A percentile compares a stretch with the other conserved stretches of the same genome.
phyloP scores from a whole-genome alignment of 1,139 yeast species.

The Sugiyamaella castrensis region DNA sequence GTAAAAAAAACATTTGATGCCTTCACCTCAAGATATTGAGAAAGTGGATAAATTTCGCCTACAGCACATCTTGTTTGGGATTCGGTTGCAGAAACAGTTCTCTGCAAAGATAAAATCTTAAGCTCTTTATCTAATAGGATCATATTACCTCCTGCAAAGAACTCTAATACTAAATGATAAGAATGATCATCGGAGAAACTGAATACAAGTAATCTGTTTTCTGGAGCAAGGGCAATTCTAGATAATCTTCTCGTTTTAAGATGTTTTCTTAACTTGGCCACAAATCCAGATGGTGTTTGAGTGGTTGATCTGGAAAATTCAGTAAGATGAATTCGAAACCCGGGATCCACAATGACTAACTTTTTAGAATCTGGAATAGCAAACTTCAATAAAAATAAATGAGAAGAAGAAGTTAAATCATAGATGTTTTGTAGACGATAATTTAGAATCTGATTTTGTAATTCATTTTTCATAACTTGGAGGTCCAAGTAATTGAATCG shows the following conservation, averaged over 20 bases:
- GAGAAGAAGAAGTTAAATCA: conserved; percentile 66
- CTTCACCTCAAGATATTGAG: conserved; percentile 18
- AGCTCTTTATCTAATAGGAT: conserved; percentile 66
- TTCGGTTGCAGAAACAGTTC: conserved; percentile 63
- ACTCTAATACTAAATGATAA: conserved; percentile 77
- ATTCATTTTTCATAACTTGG: conserved; percentile 65
- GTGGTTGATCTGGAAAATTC: conserved; percentile 78
- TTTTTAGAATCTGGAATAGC: conserved; percentile 80
- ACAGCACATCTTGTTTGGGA: conserved; percentile 47
- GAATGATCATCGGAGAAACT: conserved; percentile 75
- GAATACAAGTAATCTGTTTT: conserved; percentile 76
- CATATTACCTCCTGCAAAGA: conserved; percentile 93
- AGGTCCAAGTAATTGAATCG: conserved; percentile 82
- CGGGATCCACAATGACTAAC: conserved; percentile 77
- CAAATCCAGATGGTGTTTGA: conserved; percentile 80
- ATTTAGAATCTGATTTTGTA: conserved; percentile 52
- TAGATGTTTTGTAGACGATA: conserved; percentile 83
- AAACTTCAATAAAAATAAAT: conserved; percentile 78
- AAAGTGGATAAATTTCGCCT: conserved; percentile 62
- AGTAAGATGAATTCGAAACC: conserved; percentile 75
- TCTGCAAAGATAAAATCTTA: conserved; percentile 68
- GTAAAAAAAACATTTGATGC: conserved; percentile 7
- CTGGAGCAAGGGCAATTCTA: conserved; percentile 65
- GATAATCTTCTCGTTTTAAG: conserved; percentile 77
- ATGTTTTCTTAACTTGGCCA: conserved; percentile 80